Evolutionary conservation across 805 yeast genomes (phyloP), one percentile per base, ranked within the genome.

Genomic region (Ogataea philodendri): DNA sequence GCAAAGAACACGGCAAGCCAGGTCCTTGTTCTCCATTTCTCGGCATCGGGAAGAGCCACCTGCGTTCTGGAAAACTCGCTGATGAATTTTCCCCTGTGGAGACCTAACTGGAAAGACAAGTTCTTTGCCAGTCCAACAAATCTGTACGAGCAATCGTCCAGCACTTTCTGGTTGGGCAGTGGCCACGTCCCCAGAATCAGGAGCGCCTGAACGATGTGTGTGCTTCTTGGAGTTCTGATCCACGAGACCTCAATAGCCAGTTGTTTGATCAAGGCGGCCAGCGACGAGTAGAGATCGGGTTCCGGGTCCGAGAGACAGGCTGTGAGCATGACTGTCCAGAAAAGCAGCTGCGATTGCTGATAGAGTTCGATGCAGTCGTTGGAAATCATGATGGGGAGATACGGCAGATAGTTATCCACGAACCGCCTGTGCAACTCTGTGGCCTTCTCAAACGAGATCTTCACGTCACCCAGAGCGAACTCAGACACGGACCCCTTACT

Each of bases 211-310:
- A 89, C 86, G 24, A 89, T 89, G 57, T 89, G 96, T 0, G 96
- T 85, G 3, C 95, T 84, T 54, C 97, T 71, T 2, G 97, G 96
- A 0, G 97, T 89, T 39, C 89, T 67, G 31, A 88, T 77, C 94
- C 96, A 86, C 61, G 96, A 87, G 0, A 94, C 85, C 52, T 85
- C 95, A 35, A 86, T 86, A 0, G 95, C 95, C 47, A 88, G 64
- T 52, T 85, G 93, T 52, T 84, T 85, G 47, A 89, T 84, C 26
- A 86, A 67, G 2, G 85, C 76, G 10, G 93, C 82, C 29, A 88
- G 65, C 18, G 82, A 71, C 59, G 76, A 75, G 65, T 89, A 89
- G 29, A 87, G 56, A 0, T 84, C 70, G 3, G 97, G 96, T 31
- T 84, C 90, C 0, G 95, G 90, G 49, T 88, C 95, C 0, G 94